A percentile compares a stretch with the other conserved stretches of the same genome.
phyloP scores from a whole-genome alignment of 1,284 basidiomycete genomes.

The Ceratobasidium sp. region DNA sequence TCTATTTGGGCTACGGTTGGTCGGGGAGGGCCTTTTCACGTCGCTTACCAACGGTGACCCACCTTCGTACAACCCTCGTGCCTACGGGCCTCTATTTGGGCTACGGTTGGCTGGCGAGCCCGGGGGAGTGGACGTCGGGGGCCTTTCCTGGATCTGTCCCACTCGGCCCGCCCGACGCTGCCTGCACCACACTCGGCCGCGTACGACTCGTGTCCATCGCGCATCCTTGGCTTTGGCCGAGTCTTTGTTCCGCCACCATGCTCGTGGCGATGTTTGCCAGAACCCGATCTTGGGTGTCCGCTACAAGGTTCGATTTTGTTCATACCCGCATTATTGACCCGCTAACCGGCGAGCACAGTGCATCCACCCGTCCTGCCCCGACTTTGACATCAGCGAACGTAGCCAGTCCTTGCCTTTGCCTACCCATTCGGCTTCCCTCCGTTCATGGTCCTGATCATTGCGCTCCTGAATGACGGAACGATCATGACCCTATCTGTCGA shows the following conservation, averaged over 20 bases:
- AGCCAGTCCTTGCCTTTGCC: conserved; percentile 93
- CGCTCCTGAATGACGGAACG: conserved; percentile 96
- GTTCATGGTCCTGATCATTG: conserved; percentile 99
- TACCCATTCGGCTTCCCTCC: conserved; percentile 99
- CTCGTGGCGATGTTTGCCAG: conserved; percentile 71
- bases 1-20: too few relatives aligned
- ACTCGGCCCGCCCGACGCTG: conserved; percentile 43
- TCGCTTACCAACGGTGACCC: too few relatives aligned
- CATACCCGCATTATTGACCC: not conserved
- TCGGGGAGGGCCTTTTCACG: too few relatives aligned
- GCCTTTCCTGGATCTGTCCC: too few relatives aligned
- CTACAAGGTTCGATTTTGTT: conserved; percentile 69
- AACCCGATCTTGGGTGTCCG: conserved; percentile 71
- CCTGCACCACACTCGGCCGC: conserved; percentile 68
- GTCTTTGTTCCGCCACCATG: conserved; percentile 46
- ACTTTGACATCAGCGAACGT: conserved; percentile 85
- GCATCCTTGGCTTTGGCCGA: conserved; percentile 66
- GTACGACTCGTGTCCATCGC: conserved; percentile 81
- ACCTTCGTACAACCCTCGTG: too few relatives aligned
- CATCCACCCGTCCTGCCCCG: conserved; percentile 84
- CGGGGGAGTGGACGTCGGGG: too few relatives aligned
- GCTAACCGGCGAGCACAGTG: conserved; percentile 65
- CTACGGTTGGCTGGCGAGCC: too few relatives aligned
- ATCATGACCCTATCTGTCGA: conserved; percentile 99
- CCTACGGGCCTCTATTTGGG: too few relatives aligned